A percentile compares a stretch with the other conserved stretches of the same genome.
phyloP scores from a whole-genome alignment of 202 grass and related monocot species.

The Carex arenaria region DNA sequence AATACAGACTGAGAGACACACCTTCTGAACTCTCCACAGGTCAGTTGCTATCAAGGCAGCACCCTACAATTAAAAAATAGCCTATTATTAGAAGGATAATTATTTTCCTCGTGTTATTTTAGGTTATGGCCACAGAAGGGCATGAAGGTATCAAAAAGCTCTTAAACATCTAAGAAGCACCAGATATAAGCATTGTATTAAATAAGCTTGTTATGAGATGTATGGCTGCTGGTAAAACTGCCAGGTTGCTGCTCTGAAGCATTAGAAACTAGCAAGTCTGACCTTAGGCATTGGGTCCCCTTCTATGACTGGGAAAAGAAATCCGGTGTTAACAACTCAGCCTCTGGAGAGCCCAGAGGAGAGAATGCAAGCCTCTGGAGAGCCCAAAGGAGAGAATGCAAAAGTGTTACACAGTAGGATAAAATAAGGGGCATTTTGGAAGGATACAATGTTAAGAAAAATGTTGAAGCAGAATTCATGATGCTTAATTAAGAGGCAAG shows the following conservation, averaged over 20 bases:
- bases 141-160: background rate
- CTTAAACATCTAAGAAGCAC: background rate
- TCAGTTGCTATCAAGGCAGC: conserved; percentile 60
- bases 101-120: background rate
- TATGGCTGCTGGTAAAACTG: background rate
- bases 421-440: background rate
- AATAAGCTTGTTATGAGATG: background rate
- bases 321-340: background rate
- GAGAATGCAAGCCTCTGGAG: background rate
- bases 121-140: background rate
- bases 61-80: conserved; percentile 48
- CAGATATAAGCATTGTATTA: background rate
- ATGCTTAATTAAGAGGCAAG: background rate
- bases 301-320: background rate
- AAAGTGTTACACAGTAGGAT: background rate
- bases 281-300: background rate
- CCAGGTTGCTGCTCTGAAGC: background rate
- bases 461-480: background rate
- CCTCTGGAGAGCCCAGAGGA: background rate
- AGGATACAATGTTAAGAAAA: background rate
- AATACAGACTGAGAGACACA: conserved; percentile 14
- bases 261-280: background rate
- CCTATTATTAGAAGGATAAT: conserved; percentile 15
- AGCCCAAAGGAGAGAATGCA: background rate
- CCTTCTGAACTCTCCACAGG: conserved; percentile 55